A percentile compares a stretch with the other conserved stretches of the same genome.
phyloP scores from a whole-genome alignment of 192 early-diverging fungal species.

The Piromyces sp. region DNA sequence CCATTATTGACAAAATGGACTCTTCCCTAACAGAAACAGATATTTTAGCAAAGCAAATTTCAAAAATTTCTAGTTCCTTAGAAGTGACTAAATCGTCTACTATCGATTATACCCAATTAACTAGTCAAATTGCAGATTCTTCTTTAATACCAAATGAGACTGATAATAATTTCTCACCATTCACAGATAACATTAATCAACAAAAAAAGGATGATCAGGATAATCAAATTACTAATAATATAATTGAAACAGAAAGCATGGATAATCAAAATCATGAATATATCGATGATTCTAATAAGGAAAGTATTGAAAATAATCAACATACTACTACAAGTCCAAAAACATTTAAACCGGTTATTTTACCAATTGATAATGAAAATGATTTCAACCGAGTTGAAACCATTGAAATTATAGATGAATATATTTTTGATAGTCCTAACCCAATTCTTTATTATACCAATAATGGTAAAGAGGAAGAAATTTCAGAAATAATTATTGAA shows the following conservation, averaged over 20 bases:
- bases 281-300: no score
- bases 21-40: not conserved
- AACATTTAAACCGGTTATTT: not conserved
- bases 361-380: not conserved
- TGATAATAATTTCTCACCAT: no score
- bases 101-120: not conserved
- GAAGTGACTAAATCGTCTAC: no score
- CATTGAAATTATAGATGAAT: not conserved
- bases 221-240: no score
- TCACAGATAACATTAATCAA: no score
- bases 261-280: no score
- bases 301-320: no score
- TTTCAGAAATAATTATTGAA: not conserved
- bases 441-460: not conserved
- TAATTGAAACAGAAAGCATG: no score
- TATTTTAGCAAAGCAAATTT: not conserved
- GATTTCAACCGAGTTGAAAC: not conserved
- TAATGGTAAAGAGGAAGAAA: not conserved
- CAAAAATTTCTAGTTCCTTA: not conserved
- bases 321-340: not conserved
- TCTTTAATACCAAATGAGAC: no score
- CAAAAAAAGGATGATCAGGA: no score
- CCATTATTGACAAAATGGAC: not conserved
- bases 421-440: not conserved
- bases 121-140: no score